Evolutionary conservation across 1,284 basidiomycete species (phyloP).

Genomic region (Tremellales sp.): DNA sequence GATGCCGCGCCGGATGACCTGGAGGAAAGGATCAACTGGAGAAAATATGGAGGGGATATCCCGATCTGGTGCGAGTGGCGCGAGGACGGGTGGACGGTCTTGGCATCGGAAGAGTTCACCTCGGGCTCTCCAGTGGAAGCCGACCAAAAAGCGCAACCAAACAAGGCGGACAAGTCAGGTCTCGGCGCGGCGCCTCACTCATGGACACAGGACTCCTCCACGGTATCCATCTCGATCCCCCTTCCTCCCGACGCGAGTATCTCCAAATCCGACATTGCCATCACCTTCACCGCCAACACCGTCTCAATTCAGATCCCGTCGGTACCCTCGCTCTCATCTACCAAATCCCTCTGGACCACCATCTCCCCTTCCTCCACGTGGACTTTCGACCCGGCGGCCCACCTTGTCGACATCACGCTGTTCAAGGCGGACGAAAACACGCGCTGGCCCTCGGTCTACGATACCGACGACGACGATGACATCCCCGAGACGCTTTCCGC

Average conservation of each 20-base stretch:
- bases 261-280: conserved; percentile 59
- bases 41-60: conserved; percentile 63
- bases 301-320: background rate
- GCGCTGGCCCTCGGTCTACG: conserved; percentile 80
- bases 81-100: conserved; percentile 34
- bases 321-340: conserved; percentile 40
- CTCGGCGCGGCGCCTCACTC: conserved; percentile 61
- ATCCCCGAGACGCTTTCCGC: conserved; percentile 87
- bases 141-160: conserved; percentile 17
- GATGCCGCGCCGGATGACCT: conserved; percentile 50
- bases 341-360: conserved; percentile 67
- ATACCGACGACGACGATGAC: conserved; percentile 55
- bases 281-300: conserved; percentile 63
- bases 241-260: conserved; percentile 70
- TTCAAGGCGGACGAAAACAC: conserved; percentile 75
- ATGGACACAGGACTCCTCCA: conserved; percentile 83
- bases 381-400: conserved; percentile 74
- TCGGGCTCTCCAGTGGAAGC: conserved; percentile 3
- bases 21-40: conserved; percentile 57
- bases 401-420: conserved; percentile 73
- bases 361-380: conserved; percentile 73
- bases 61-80: conserved; percentile 53
- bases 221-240: conserved; percentile 75
- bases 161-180: conserved; percentile 21
- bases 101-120: conserved; percentile 28